These are phyloP conservation scores for Aspergillus sergii DNA, from an alignment of 2,329 filamentous ascomycete species.

Conservation along the genomic window DNA sequence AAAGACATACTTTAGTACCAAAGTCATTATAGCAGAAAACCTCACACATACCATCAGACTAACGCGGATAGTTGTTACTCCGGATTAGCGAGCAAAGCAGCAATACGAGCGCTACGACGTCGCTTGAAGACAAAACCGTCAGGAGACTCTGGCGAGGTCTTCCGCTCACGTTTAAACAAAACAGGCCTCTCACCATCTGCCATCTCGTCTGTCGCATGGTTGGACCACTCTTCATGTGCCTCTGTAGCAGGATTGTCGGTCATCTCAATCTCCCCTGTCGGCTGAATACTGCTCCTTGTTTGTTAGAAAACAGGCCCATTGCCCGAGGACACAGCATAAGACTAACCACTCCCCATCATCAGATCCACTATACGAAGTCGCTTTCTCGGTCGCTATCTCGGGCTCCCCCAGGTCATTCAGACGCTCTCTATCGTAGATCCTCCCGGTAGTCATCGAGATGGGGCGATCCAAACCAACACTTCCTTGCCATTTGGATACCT, in stretches of 20 bases:
- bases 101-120: conserved; percentile 11
- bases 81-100: not conserved
- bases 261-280: not conserved
- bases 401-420: not conserved
- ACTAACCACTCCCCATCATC: not conserved
- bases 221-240: not conserved
- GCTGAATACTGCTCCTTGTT: not conserved
- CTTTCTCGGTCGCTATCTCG: not conserved
- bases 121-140: not conserved
- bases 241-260: not conserved
- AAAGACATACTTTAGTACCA: not conserved
- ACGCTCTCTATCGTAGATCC: too few relatives aligned
- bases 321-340: not conserved
- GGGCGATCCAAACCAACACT: not conserved
- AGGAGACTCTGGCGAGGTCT: not conserved
- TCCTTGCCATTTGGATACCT: not conserved
- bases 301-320: not conserved
- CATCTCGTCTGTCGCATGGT: not conserved
- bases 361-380: not conserved
- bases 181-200: not conserved
- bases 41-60: not conserved
- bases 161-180: conserved; percentile 2
- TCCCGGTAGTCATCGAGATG: not conserved
- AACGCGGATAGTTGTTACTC: not conserved
- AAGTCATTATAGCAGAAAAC: not conserved